Evolutionary conservation across 768 basidiomycete species (phyloP).

Genomic region (Phlebiopsis flavidoalba): DNA sequence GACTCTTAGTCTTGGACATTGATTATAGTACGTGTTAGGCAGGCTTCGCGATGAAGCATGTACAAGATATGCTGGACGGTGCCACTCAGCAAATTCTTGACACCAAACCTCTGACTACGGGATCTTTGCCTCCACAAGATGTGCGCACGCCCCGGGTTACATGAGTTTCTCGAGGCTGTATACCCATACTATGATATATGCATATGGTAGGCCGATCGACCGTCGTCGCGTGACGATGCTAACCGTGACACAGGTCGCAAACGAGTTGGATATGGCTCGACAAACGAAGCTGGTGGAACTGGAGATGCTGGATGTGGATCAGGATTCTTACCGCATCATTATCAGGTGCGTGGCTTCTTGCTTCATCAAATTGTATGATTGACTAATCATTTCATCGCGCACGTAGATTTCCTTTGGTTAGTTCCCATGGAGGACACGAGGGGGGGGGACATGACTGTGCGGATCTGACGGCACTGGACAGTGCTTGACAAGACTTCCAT

Average conservation of each 20-base stretch:
- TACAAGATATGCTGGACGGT: background rate
- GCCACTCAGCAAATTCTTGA: constrained; percentile 65
- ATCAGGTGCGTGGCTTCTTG: constrained; percentile 44
- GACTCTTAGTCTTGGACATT: constrained; percentile 79
- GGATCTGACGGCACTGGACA: constrained; percentile 15
- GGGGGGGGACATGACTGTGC: background rate
- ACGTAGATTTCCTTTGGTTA: constrained; percentile 59
- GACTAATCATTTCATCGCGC: background rate
- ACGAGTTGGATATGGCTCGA: constrained; percentile 89
- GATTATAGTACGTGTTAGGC: constrained; percentile 66
- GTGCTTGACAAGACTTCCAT: constrained; percentile 85
- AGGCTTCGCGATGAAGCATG: too few relatives aligned
- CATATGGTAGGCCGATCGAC: constrained; percentile 56
- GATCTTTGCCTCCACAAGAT: constrained; percentile 73
- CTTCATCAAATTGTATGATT: background rate
- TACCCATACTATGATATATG: constrained; percentile 87
- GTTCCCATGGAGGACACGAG: background rate
- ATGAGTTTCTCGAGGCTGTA: constrained; percentile 76
- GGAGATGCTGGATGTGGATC: constrained; percentile 79
- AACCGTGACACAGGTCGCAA: constrained; percentile 52
- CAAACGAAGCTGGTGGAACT: constrained; percentile 84
- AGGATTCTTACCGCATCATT: constrained; percentile 53
- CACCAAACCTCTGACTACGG: constrained; percentile 79
- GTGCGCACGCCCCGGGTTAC: constrained; percentile 79
- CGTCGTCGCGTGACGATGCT: background rate